Conservation (phyloP, 2,329 filamentous ascomycete species). For the Zymoseptoria brevis region DNA sequence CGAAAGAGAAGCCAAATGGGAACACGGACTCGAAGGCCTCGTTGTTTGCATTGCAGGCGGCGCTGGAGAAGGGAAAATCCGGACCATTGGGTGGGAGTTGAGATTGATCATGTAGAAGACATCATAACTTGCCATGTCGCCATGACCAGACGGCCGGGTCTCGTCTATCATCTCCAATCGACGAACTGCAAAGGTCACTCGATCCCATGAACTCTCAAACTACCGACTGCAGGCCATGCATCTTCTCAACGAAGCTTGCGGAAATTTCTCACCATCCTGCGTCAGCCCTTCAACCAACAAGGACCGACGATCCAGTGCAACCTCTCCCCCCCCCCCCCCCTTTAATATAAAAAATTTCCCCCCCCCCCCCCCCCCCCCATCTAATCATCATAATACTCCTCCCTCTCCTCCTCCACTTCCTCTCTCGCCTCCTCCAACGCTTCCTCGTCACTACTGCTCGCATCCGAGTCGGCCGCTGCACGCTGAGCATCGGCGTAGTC, state of each 20-base stretch:
- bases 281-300: too few species aligned
- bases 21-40: background rate
- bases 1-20: background rate
- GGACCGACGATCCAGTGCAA: too few species aligned
- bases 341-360: too few species aligned
- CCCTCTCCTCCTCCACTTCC: background rate
- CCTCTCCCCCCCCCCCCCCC: too few species aligned
- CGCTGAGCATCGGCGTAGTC: conserved; percentile 16
- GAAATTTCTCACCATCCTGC: too few species aligned
- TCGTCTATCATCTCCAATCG: too few species aligned
- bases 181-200: too few species aligned
- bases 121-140: background rate
- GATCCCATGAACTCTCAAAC: too few species aligned
- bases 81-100: background rate
- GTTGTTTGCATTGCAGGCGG: background rate
- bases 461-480: conserved; percentile 15
- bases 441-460: conserved; percentile 16
- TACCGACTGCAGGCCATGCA: too few species aligned
- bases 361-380: too few species aligned
- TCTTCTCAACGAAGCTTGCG: too few species aligned
- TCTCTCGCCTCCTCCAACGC: conserved; percentile 7
- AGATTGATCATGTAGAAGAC: too few species aligned
- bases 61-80: background rate
- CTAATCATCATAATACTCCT: background rate
- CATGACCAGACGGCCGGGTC: background rate